phyloP scores from a whole-genome alignment of 108 stramenopile species.

The Chaetoceros muelleri region DNA sequence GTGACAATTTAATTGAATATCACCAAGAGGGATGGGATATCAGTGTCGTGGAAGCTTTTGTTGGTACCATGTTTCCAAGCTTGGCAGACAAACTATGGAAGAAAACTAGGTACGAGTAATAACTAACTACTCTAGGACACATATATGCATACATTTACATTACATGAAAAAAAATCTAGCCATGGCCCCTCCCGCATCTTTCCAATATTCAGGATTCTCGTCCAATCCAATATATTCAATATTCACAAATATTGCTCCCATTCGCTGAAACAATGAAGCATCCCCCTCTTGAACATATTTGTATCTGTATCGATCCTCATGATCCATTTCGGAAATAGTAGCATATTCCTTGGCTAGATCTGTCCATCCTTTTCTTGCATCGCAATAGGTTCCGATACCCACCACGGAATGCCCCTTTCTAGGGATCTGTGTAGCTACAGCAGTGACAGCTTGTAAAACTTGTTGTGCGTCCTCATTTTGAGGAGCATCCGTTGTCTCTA shows the following conservation, averaged over 20 bases:
- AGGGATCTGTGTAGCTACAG: constrained; percentile 64
- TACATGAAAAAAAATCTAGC: constrained; percentile 57
- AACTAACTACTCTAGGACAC: too few species aligned
- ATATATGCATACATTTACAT: neutral
- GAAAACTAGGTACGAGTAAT: neutral
- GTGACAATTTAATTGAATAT: constrained; percentile 37
- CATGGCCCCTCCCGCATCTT: constrained; percentile 74
- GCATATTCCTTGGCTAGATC: constrained; percentile 48
- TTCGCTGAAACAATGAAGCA: constrained; percentile 39
- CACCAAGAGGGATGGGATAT: constrained; percentile 74
- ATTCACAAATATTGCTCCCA: constrained; percentile 33
- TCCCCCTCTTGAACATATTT: constrained; percentile 25
- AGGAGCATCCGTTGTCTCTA: neutral
- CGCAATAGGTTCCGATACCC: constrained; percentile 52
- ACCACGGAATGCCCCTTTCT: constrained; percentile 56
- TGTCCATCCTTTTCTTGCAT: constrained; percentile 52
- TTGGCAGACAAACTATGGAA: constrained; percentile 23
- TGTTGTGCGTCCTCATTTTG: neutral
- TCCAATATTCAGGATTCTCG: constrained; percentile 39
- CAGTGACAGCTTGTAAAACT: constrained; percentile 40
- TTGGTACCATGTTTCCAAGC: constrained; percentile 41
- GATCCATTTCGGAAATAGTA: too few species aligned
- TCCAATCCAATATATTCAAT: constrained; percentile 69
- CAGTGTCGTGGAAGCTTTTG: constrained; percentile 60
- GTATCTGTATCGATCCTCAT: neutral